phyloP scores from a whole-genome alignment of 2,329 filamentous ascomycete species.

The Ophiostoma pallidulum region DNA sequence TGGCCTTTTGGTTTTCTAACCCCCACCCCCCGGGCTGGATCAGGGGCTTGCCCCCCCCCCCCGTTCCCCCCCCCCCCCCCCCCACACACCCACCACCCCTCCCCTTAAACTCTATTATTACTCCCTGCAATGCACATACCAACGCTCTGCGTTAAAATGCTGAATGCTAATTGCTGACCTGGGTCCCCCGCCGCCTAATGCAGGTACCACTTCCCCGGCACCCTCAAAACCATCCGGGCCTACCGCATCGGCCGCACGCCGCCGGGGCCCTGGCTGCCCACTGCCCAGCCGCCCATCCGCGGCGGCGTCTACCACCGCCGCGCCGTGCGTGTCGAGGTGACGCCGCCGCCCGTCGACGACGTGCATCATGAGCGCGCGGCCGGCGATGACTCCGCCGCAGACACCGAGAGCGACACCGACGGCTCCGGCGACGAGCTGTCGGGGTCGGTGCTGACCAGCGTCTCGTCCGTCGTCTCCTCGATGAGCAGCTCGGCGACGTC shows the following conservation, averaged over 20 bases:
- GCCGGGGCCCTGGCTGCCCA: conserved; percentile 41
- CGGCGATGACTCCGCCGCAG: not conserved
- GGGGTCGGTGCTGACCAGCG: not conserved
- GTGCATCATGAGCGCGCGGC: not conserved
- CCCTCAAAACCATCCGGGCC: conserved; percentile 47
- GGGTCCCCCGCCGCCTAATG: too few relatives aligned
- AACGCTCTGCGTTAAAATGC: too few relatives aligned
- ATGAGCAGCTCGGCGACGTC: conserved; percentile 4
- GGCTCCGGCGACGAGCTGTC: conserved; percentile 3
- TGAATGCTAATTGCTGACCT: too few relatives aligned
- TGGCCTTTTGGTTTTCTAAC: too few relatives aligned
- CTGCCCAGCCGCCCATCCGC: conserved; percentile 48
- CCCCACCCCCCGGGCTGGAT: too few relatives aligned
- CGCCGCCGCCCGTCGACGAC: not conserved
- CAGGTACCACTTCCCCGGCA: conserved; percentile 48
- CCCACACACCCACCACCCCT: not conserved
- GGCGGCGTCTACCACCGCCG: conserved; percentile 15
- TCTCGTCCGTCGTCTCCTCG: conserved; percentile 8
- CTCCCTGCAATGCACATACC: too few relatives aligned
- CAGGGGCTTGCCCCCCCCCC: too few relatives aligned
- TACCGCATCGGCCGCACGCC: conserved; percentile 51
- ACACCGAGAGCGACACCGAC: conserved; percentile 7
- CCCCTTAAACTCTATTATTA: not conserved
- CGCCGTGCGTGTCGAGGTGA: not conserved
- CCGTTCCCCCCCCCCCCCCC: not conserved